Percentiles rank a stretch among this genome's conserved stretches.
Evolutionary conservation across 2,329 filamentous ascomycete genomes (phyloP).

Genomic region (Cladosporium sp.): DNA sequence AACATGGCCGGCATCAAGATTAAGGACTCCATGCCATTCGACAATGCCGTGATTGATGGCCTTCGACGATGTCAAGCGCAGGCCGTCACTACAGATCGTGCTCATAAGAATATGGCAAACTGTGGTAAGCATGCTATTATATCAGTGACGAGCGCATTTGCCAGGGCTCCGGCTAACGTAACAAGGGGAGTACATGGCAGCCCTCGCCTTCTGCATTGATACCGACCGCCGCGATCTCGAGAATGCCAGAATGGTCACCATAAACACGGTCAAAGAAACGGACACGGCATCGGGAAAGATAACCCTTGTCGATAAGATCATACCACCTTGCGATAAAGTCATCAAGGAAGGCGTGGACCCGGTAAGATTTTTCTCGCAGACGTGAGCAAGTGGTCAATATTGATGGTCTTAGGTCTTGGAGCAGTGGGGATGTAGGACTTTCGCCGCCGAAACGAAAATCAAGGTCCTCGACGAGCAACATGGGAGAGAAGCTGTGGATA

Average conservation of each 20-base stretch:
- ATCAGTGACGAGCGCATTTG: no score
- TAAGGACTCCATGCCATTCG: neutral
- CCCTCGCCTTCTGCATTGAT: neutral
- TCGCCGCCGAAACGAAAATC: neutral
- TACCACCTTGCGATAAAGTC: neutral
- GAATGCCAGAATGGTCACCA: neutral
- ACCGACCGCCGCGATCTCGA: neutral
- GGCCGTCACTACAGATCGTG: neutral
- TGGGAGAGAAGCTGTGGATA: neutral
- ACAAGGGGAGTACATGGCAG: neutral
- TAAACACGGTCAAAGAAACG: no score
- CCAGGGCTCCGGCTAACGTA: no score
- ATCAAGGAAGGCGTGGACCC: neutral
- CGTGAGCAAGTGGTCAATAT: no score
- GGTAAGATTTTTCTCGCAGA: no score
- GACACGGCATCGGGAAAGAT: no score
- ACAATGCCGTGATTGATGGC: neutral
- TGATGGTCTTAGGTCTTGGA: no score
- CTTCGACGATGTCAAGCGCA: neutral
- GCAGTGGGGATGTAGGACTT: neutral
- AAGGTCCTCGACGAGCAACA: neutral
- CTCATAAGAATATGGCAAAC: neutral
- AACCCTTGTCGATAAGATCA: neutral
- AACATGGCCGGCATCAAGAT: neutral
- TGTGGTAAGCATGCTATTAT: neutral